phyloP scores from a whole-genome alignment of 305 asterid species.

The Solanum hybrid region DNA sequence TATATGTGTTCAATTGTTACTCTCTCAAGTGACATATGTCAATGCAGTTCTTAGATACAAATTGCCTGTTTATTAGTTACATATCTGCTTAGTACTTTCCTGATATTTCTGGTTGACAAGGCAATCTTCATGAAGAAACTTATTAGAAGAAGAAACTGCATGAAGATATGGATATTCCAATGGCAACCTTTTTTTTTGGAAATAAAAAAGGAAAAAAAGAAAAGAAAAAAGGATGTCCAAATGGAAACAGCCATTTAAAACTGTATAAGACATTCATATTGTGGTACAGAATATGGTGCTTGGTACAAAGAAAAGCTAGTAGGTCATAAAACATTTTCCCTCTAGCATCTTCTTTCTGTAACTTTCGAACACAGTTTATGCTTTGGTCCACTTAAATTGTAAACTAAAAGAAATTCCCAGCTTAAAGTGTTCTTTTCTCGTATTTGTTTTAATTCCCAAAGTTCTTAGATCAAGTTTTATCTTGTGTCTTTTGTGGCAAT shows the following conservation, averaged over 20 bases:
- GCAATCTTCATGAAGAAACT: background rate
- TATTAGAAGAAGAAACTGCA: background rate
- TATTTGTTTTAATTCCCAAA: background rate
- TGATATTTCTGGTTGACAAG: background rate
- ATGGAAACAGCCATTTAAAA: background rate
- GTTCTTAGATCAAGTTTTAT: background rate
- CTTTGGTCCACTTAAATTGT: background rate
- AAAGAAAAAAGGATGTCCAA: background rate
- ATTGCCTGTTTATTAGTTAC: background rate
- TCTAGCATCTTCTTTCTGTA: background rate
- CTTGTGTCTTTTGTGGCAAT: background rate
- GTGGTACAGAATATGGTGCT: background rate
- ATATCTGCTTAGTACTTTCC: background rate
- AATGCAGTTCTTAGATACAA: background rate
- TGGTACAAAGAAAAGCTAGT: background rate
- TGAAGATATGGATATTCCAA: background rate
- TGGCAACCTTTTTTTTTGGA: background rate
- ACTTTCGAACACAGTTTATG: background rate
- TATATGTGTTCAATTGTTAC: background rate
- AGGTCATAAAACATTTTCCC: background rate
- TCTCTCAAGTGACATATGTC: background rate
- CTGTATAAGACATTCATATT: background rate
- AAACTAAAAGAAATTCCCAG: background rate
- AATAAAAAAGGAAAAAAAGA: background rate
- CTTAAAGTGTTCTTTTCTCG: background rate